Evolutionary conservation across 2,329 filamentous ascomycete species (phyloP).

Genomic region (Xylaria arbuscula): DNA sequence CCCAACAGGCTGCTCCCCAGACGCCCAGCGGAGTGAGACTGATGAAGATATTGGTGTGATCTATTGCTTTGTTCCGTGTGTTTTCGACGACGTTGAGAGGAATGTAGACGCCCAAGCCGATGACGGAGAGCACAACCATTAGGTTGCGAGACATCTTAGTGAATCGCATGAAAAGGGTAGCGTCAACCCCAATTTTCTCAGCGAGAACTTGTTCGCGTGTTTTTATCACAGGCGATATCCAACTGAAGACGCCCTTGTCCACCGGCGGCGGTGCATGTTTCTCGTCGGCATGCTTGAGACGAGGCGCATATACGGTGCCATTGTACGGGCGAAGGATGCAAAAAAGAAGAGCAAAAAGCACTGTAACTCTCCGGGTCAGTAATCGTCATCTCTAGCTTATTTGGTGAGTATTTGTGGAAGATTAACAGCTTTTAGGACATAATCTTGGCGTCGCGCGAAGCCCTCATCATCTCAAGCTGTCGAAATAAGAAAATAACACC

Average conservation of each 20-base stretch:
- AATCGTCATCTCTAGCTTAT: background rate
- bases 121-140: constrained; percentile 75
- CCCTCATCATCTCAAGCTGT: no score
- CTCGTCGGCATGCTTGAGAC: constrained; percentile 81
- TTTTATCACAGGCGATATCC: constrained; percentile 81
- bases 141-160: constrained; percentile 90
- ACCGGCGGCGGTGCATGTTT: constrained; percentile 76
- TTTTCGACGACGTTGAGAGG: constrained; percentile 76
- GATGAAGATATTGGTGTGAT: constrained; percentile 59
- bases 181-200: constrained; percentile 85
- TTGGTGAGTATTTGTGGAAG: background rate
- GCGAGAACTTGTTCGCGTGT: constrained; percentile 83
- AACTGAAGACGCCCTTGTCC: constrained; percentile 84
- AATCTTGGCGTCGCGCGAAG: background rate
- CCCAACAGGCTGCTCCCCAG: constrained; percentile 65
- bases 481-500: background rate
- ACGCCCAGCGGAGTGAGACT: constrained; percentile 68
- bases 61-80: constrained; percentile 42
- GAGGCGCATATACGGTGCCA: constrained; percentile 80
- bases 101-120: constrained; percentile 81
- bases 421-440: background rate
- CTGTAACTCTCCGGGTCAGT: background rate
- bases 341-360: constrained; percentile 79
- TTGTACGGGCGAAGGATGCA: constrained; percentile 90
- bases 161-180: constrained; percentile 86